phyloP scores from a whole-genome alignment of 176 grass and related monocot species.

The Chloris gayana region DNA sequence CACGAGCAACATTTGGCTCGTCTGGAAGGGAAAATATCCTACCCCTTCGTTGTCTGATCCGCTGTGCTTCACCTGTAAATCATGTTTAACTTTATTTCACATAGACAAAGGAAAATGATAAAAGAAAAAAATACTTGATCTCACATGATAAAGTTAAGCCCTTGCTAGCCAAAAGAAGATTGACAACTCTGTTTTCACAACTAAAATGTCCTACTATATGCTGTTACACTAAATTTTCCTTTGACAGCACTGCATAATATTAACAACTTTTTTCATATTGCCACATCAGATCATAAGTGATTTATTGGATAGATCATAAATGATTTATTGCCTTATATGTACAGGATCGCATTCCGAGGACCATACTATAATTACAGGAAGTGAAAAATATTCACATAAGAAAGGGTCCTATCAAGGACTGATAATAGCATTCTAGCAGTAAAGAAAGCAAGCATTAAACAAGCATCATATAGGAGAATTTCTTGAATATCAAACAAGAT shows the following conservation, averaged over 20 bases:
- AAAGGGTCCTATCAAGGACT: background rate
- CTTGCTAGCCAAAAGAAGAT: no score
- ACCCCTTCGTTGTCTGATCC: conserved; percentile 69
- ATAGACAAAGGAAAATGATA: conserved; percentile 16
- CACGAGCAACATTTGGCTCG: conserved; percentile 74
- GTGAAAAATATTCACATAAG: background rate
- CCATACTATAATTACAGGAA: background rate
- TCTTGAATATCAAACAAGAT: conserved; percentile 3
- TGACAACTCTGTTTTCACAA: no score
- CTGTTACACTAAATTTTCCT: no score
- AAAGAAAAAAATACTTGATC: background rate
- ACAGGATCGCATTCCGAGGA: background rate
- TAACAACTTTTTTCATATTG: no score
- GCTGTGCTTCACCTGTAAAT: conserved; percentile 65
- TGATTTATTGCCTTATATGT: no score
- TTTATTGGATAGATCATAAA: no score
- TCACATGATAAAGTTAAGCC: no score
- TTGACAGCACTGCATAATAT: no score
- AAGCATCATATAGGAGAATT: conserved; percentile 26
- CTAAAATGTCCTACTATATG: no score
- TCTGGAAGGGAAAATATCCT: conserved; percentile 75
- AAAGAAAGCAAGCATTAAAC: conserved; percentile 22
- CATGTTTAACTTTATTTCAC: conserved; percentile 29
- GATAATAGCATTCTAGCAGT: background rate
- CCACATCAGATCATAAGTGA: no score